A percentile compares a stretch with the other conserved stretches of the same genome.
phyloP scores from a whole-genome alignment of 139 green algal species.

The Coelastrella sp. region DNA sequence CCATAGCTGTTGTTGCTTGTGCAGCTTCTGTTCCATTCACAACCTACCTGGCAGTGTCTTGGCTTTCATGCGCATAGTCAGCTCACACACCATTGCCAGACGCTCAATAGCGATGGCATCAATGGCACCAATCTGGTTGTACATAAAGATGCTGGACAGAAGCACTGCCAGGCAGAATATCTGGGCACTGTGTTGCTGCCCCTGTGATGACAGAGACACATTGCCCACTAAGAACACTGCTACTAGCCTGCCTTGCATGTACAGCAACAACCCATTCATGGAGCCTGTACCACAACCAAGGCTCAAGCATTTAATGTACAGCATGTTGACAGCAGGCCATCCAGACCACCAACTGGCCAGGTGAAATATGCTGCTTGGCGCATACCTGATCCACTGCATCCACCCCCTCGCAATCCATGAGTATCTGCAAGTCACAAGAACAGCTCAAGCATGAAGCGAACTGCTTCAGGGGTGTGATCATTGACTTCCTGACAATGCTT shows the following conservation, averaged over 20 bases:
- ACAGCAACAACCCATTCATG: too few species aligned
- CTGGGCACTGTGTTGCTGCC: constrained; percentile 83
- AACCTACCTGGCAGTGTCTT: constrained; percentile 32
- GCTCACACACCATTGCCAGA: constrained; percentile 94
- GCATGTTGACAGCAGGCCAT: too few species aligned
- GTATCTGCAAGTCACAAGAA: constrained; percentile 59
- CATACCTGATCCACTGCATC: constrained; percentile 90
- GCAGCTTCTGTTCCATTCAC: not conserved
- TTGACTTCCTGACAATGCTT: too few species aligned
- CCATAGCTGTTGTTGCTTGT: not conserved
- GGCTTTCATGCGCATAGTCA: constrained; percentile 84
- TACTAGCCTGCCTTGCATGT: too few species aligned
- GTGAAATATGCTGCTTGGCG: too few species aligned
- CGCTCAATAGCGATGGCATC: constrained; percentile 93
- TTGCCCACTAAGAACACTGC: too few species aligned
- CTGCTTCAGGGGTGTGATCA: too few species aligned
- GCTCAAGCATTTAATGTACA: too few species aligned
- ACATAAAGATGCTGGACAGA: constrained; percentile 90
- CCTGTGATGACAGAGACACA: constrained; percentile 18
- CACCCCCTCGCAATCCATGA: constrained; percentile 94
- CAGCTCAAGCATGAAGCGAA: too few species aligned
- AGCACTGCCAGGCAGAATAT: constrained; percentile 96
- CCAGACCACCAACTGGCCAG: too few species aligned
- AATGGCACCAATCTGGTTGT: constrained; percentile 90
- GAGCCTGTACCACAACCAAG: too few species aligned